Conservation (phyloP, 139 green algal genomes). For the Tetraselmis chui region DNA sequence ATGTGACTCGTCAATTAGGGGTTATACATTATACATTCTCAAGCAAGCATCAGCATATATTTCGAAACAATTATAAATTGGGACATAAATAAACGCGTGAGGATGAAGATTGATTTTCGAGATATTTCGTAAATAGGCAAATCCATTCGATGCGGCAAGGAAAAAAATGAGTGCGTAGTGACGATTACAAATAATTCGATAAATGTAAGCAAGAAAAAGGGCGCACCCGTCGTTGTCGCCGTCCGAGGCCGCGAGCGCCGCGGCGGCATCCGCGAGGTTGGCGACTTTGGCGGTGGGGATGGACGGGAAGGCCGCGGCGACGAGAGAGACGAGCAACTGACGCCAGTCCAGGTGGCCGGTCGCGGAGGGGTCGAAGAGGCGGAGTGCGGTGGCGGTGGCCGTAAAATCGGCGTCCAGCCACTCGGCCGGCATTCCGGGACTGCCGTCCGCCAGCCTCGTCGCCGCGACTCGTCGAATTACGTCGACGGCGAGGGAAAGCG, state of each 20-base stretch:
- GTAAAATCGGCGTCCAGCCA: conserved; percentile 20
- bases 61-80: too few species aligned
- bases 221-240: conserved; percentile 37
- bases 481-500: conserved; percentile 25
- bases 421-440: conserved; percentile 16
- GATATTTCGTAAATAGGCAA: too few species aligned
- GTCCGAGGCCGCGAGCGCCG: conserved; percentile 11
- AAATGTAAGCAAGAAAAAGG: too few species aligned
- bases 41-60: too few species aligned
- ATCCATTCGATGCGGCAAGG: too few species aligned
- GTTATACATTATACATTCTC: too few species aligned
- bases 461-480: conserved; percentile 5
- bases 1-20: too few species aligned
- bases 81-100: too few species aligned
- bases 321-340: conserved; percentile 35
- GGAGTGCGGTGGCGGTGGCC: conserved; percentile 29
- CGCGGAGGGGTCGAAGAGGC: conserved; percentile 31
- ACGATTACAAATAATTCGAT: too few species aligned
- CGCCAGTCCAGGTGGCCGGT: conserved; percentile 51
- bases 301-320: conserved; percentile 31
- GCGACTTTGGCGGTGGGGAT: conserved; percentile 17
- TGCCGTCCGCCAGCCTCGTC: background rate
- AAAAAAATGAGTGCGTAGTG: too few species aligned
- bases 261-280: conserved; percentile 15
- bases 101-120: too few species aligned